Evolutionary conservation across 2,329 filamentous ascomycete species (phyloP), one percentile per base, ranked within the genome.

Genomic region (Xylariaceae sp.): DNA sequence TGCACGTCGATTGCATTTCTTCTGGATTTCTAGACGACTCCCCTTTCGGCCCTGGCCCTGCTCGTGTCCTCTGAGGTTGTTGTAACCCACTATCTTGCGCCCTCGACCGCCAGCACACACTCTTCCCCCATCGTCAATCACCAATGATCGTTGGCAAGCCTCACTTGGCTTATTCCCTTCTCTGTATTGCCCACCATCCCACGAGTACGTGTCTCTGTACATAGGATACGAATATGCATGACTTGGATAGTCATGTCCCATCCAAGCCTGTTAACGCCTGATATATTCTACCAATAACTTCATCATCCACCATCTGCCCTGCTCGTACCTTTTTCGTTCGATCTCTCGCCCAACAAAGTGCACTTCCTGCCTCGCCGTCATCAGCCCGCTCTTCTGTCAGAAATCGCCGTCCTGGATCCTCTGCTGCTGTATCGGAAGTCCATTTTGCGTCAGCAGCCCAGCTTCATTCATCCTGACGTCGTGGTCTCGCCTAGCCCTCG

Each of bases 171-270:
- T 31, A 31, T 40, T 16, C 42, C 30, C 32, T 48, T 37, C 30
- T 39, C 18, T 19, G 29, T 32, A 34, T 42, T 19, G 11, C 33
- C 31, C 19, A 38, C 34, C 44, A 33, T 42, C 41, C 31, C 37
- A 17, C 29, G 16, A 26, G 32, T 28, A 31, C 18, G 31, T 29
- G 22, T 32, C 38, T 17, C 32, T 17, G 30, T 26, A 38, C 11
- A 40, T 41, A 24, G 41, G 32, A n/a, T n/a, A n/a, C 11, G 22
- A 28, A 32, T 26, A 48, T 50, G 38, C 33, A 42, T 38, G 38
- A 36, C 42, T 13, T 49, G 37, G 38, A 43, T 42, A 43, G 48
- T 43, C 41, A 55, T 56, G 49, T 50, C 43, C 44, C 51, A 47
- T 50, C 42, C 44, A 47, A 45, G 45, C 31, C 39, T 41, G 43